These are phyloP conservation scores for Neofusicoccum parvum DNA, from an alignment of 2,329 filamentous ascomycete species.

Conservation along the genomic window DNA sequence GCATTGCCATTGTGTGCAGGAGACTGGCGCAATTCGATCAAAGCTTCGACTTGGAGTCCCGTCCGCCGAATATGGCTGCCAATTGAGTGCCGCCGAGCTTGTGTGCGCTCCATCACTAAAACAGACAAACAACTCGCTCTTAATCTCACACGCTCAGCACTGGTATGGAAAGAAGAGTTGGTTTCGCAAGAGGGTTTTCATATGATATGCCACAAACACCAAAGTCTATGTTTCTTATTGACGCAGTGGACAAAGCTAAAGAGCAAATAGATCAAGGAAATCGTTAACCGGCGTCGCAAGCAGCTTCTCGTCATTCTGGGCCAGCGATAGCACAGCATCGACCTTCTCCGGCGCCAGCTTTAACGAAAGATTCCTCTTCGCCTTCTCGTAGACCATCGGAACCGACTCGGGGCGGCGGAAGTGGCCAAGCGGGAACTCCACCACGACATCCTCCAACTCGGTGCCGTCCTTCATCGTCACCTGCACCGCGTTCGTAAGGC, in stretches of 20 bases:
- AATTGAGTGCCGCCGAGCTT: no score
- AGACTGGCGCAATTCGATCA: no score
- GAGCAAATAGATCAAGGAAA: neutral
- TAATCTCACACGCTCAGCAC: neutral
- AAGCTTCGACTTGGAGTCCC: no score
- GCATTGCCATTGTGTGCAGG: no score
- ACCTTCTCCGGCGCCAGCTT: conserved; percentile 7
- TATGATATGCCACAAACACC: no score
- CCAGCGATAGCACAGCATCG: neutral
- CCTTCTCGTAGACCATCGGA: conserved; percentile 27
- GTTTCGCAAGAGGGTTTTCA: neutral
- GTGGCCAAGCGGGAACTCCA: conserved; percentile 94
- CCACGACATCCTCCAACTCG: conserved; percentile 82
- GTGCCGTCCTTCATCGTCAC: conserved; percentile 95
- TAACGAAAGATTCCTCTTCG: conserved; percentile 26
- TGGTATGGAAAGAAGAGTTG: neutral
- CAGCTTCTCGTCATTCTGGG: neutral
- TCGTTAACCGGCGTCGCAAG: neutral
- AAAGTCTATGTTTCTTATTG: neutral
- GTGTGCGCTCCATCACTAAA: no score
- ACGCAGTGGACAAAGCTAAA: neutral
- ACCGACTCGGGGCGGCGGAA: conserved; percentile 25
- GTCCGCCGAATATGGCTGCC: no score
- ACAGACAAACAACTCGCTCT: no score
- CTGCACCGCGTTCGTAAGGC: conserved; percentile 94